These are phyloP conservation scores for Irpex sp. DNA, from an alignment of 1,284 basidiomycete genomes.

Conservation along the genomic window DNA sequence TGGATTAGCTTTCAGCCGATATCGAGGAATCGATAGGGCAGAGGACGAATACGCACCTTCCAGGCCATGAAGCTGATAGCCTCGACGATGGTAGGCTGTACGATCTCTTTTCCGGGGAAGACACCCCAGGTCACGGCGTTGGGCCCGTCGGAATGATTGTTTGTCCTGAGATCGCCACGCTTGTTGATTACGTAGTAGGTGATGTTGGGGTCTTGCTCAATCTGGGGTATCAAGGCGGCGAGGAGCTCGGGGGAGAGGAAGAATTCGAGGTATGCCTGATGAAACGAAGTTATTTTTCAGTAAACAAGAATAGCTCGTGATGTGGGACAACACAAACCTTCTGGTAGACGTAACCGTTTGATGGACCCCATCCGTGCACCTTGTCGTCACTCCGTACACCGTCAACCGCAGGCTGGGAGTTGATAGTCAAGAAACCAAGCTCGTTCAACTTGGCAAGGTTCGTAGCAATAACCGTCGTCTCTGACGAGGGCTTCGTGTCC, in stretches of 20 bases:
- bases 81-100: slow-evolving; percentile 98
- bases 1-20: neutral
- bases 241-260: slow-evolving; percentile 52
- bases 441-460: slow-evolving; percentile 86
- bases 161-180: slow-evolving; percentile 90
- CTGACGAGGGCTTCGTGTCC: slow-evolving; percentile 82
- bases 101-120: slow-evolving; percentile 97
- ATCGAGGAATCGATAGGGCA: neutral
- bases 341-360: slow-evolving; percentile 95
- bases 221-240: slow-evolving; percentile 73
- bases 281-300: neutral
- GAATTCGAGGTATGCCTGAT: slow-evolving; percentile 88
- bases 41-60: slow-evolving; percentile 60
- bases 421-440: slow-evolving; percentile 94
- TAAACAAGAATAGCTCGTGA: neutral
- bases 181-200: slow-evolving; percentile 97
- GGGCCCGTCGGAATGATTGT: slow-evolving; percentile 88
- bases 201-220: slow-evolving; percentile 87
- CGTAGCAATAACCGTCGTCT: slow-evolving; percentile 81
- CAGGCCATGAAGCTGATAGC: slow-evolving; percentile 96
- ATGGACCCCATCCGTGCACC: slow-evolving; percentile 91
- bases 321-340: slow-evolving; percentile 54
- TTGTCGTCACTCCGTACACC: slow-evolving; percentile 86
- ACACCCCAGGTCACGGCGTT: slow-evolving; percentile 99
- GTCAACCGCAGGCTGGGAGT: slow-evolving; percentile 97